Evolutionary conservation across 1,139 yeast genomes (phyloP).

Genomic region (Taphrina sp.): DNA sequence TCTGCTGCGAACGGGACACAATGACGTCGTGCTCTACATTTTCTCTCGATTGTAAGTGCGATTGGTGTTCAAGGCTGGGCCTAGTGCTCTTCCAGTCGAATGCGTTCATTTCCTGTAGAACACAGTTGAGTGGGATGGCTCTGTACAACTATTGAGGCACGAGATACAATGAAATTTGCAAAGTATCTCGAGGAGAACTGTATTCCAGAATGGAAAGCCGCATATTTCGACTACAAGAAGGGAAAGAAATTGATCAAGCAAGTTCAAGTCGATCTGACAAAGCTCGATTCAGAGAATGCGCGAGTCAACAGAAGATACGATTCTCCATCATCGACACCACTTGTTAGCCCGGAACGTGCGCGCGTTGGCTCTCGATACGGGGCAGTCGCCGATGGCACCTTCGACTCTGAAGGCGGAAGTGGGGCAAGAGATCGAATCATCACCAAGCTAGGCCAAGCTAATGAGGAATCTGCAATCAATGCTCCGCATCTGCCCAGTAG

Average conservation of each 20-base stretch:
- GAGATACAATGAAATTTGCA: slow-evolving; percentile 29
- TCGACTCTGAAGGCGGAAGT: background rate
- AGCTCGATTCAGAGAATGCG: background rate
- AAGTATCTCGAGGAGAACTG: slow-evolving; percentile 22
- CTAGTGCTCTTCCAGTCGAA: too few relatives aligned
- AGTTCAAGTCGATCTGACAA: background rate
- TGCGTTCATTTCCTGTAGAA: too few relatives aligned
- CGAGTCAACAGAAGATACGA: too few relatives aligned
- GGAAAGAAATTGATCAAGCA: slow-evolving; percentile 31
- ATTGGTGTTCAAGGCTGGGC: too few relatives aligned
- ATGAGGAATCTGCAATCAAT: too few relatives aligned
- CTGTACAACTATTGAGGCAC: too few relatives aligned
- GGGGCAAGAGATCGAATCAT: background rate
- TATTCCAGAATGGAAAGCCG: slow-evolving; percentile 28
- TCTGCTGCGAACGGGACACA: too few relatives aligned
- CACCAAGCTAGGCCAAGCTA: background rate
- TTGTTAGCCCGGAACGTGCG: background rate
- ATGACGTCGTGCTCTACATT: too few relatives aligned
- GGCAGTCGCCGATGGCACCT: background rate
- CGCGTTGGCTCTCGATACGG: background rate
- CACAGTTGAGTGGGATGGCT: too few relatives aligned
- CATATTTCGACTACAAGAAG: slow-evolving; percentile 26
- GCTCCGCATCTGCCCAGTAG: too few relatives aligned
- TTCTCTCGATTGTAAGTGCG: too few relatives aligned
- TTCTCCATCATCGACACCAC: slow-evolving; percentile 15